These are phyloP conservation scores for Diaporthe australafricana DNA, from an alignment of 2,329 filamentous ascomycete genomes.

Conservation along the genomic window DNA sequence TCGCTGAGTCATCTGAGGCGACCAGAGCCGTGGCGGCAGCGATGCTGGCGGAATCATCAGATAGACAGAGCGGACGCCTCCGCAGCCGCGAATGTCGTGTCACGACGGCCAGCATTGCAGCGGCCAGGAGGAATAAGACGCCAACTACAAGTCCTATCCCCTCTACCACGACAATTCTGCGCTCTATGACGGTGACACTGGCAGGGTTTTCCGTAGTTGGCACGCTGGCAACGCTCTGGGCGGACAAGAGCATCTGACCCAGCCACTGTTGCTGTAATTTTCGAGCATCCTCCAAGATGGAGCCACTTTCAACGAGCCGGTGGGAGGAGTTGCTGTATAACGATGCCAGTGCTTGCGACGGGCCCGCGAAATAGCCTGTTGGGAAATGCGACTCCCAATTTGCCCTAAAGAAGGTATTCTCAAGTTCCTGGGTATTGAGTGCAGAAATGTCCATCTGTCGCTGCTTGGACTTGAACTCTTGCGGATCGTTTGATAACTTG, in stretches of 20 bases:
- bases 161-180: neutral
- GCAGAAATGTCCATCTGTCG: neutral
- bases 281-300: neutral
- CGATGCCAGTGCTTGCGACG: neutral
- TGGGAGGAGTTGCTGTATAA: neutral
- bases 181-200: neutral
- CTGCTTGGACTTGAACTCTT: neutral
- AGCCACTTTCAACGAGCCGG: neutral
- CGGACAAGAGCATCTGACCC: neutral
- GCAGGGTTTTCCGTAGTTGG: neutral
- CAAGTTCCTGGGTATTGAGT: neutral
- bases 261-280: neutral
- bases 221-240: neutral
- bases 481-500: neutral
- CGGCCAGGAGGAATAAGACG: neutral
- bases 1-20: neutral
- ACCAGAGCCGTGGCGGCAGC: neutral
- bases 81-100: neutral
- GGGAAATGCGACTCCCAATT: neutral
- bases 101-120: neutral
- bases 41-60: neutral
- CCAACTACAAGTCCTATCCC: neutral
- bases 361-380: neutral
- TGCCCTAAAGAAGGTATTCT: neutral
- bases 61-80: neutral